Percentiles rank a stretch among this genome's conserved stretches.
phyloP scores from a whole-genome alignment of 768 basidiomycete genomes.

The Cystofilobasidium bisporidii region DNA sequence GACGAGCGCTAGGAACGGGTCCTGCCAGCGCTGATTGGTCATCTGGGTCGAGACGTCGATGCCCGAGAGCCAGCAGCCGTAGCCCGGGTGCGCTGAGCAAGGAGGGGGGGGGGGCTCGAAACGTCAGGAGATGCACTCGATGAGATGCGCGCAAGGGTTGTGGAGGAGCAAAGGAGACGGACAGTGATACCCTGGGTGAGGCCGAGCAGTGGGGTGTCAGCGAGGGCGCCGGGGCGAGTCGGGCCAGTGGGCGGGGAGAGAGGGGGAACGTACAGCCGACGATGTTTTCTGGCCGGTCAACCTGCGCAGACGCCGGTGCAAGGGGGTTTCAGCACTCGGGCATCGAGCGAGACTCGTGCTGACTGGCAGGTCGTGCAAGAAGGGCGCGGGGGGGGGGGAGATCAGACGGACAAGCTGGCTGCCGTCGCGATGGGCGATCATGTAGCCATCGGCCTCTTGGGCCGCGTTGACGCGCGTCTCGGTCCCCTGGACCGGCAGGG shows the following conservation, averaged over 20 bases:
- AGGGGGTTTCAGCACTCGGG: too few species aligned
- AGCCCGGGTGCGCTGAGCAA: conserved; percentile 69
- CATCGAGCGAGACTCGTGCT: not conserved
- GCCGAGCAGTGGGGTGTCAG: too few species aligned
- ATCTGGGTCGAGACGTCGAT: conserved; percentile 97
- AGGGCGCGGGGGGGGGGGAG: not conserved
- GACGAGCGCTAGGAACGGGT: conserved; percentile 95
- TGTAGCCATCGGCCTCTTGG: conserved; percentile 93
- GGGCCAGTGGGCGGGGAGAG: too few species aligned
- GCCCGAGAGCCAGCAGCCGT: conserved; percentile 97
- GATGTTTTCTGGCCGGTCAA: conserved; percentile 50
- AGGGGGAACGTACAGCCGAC: conserved; percentile 55
- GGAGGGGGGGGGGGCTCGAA: not conserved
- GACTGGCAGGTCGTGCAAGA: too few species aligned
- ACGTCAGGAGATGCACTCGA: not conserved
- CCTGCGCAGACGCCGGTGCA: too few species aligned
- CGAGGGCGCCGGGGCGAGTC: too few species aligned
- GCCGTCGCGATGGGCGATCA: conserved; percentile 82
- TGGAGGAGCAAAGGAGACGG: not conserved
- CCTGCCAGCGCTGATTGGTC: conserved; percentile 87
- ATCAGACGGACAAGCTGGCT: conserved; percentile 56
- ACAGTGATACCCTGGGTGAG: conserved; percentile 58
- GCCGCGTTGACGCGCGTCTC: conserved; percentile 96
- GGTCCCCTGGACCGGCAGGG: conserved; percentile 92
- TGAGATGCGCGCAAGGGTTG: not conserved